Conservation (phyloP, 129 eudicot genomes). For the Logfia minima region DNA sequence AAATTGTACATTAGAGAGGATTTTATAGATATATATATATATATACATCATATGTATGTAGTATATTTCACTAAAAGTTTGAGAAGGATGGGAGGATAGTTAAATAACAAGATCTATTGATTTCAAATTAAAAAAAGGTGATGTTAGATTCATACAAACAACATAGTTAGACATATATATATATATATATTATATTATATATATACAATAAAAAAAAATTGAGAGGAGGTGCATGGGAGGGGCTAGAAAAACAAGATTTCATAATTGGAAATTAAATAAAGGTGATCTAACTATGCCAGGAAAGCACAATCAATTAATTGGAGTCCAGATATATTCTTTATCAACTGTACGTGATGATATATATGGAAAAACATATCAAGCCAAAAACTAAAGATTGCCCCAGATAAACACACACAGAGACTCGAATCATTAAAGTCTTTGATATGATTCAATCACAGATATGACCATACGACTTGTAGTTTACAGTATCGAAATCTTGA, state of each 20-base stretch:
- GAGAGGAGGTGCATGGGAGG: neutral
- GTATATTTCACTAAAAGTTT: slow-evolving; percentile 12
- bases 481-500: neutral
- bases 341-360: slow-evolving; percentile 8
- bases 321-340: neutral
- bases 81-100: neutral
- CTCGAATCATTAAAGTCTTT: neutral
- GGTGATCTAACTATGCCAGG: slow-evolving; percentile 14
- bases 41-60: neutral
- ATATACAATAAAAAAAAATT: too few relatives aligned
- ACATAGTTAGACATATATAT: neutral
- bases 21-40: neutral
- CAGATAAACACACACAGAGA: slow-evolving; percentile 4
- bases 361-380: slow-evolving; percentile 7
- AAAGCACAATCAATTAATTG: neutral
- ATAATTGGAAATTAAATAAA: slow-evolving; percentile 16
- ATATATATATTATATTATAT: too few relatives aligned
- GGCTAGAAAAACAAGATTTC: slow-evolving; percentile 19
- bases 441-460: neutral
- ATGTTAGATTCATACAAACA: neutral
- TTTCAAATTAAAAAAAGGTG: slow-evolving; percentile 21
- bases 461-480: neutral
- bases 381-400: slow-evolving; percentile 18
- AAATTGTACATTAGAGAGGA: neutral
- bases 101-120: slow-evolving; percentile 22